Evolutionary conservation across 2,329 filamentous ascomycete species (phyloP), one percentile per base, ranked within the genome.

Genomic region (Aureobasidium sp.): DNA sequence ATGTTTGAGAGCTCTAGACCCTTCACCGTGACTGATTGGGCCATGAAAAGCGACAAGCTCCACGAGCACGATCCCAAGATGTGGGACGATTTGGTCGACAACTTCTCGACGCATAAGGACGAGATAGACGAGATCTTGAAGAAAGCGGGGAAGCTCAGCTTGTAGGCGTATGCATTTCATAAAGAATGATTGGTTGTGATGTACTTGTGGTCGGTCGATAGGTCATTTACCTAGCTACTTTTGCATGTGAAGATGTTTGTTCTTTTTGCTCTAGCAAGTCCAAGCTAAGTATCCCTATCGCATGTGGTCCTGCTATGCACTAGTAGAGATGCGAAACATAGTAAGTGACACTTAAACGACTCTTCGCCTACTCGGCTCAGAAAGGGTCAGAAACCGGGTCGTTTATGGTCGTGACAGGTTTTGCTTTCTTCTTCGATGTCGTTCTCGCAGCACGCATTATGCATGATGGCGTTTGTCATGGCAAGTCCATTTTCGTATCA

Each of bases 11-110:
- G 70, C 70, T 68, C 51, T 59, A 32, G 46, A 9, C 37, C n/a
- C 2, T 63, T 65, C 36, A 64, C 61, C 20, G 56, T 63, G 17
- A 60, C 61, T 5, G n/a, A 65, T 41, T 65, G 58, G 58, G 64
- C 64, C 17, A 48, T 62, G 36, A 65, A 23, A 32, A 42, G 52
- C 72, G 71, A 75, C 57, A 72, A 75, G 70, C 59, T 74, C 37
- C 85, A 74, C 71, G 34, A 72, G 73, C 62, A 75, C 73, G 73
- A 61, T 72, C 55, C 73, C 34, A 37, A 37, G 5, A 37, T 37
- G 34, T 37, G 73, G 73, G 71, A 75, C 34, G 69, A 69, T 52
- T 68, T 75, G 46, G 72, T 73, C 0, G 73, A 75, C 64, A 72
- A 72, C 34, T 75, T 75, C 61, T 73, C 71, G 3, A 64, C 68